Conservation (phyloP, 208 protist genomes). For the Entamoeba histolytica region DNA sequence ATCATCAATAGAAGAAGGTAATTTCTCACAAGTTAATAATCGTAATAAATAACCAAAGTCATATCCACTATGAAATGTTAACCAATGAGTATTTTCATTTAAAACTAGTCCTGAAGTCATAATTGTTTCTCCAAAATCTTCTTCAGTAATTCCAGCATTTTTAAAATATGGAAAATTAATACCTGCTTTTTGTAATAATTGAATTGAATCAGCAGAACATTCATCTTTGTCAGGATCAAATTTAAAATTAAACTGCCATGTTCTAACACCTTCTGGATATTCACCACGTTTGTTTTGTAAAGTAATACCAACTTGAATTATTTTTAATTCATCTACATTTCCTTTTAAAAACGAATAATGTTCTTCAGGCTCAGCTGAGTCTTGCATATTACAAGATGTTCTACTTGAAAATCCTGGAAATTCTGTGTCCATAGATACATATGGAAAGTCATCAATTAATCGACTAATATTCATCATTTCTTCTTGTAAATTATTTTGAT, state of each 20-base stretch:
- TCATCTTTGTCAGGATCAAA: background rate
- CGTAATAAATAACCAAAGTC: slow-evolving; percentile 22
- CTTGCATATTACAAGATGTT: background rate
- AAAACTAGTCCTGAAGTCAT: background rate
- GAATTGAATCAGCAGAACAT: background rate
- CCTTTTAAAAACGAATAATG: background rate
- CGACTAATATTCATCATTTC: background rate
- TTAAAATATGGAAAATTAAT: background rate
- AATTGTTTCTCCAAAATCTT: background rate
- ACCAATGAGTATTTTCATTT: slow-evolving; percentile 6
- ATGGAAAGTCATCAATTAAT: background rate
- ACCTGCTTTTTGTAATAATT: background rate
- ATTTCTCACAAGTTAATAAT: background rate
- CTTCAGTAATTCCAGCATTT: background rate
- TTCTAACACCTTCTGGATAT: background rate
- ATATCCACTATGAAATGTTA: slow-evolving; percentile 18
- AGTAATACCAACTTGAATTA: slow-evolving; percentile 1
- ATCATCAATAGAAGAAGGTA: background rate
- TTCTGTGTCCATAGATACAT: slow-evolving; percentile 1
- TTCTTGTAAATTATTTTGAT: background rate
- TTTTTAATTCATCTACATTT: background rate
- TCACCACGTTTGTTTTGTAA: background rate
- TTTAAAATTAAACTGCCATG: slow-evolving; percentile 6
- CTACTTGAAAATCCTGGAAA: background rate
- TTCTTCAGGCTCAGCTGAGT: background rate